Base-by-base conservation (phyloP, 441 rosid species). In the Hura crepitans region DNA sequence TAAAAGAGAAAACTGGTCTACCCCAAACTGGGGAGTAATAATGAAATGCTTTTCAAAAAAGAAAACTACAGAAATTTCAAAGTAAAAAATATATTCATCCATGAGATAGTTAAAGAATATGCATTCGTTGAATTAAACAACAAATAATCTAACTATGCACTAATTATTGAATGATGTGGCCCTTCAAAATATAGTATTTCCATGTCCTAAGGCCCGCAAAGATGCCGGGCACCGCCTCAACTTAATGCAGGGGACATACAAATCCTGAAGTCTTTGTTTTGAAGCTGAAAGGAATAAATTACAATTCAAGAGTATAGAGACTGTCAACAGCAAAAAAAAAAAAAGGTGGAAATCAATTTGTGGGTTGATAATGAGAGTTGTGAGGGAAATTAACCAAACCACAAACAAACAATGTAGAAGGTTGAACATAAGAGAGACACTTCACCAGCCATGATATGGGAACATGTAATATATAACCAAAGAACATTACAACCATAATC, bases 401-500 rank as follows among this genome's bases (percentile, higher is more conserved):
- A 62, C 37, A 25, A 45, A 62, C 27, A 45, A 13, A 28, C 3
- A 39, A 37, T 14, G 28, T 6, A 14, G 58, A 63, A 28, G 42
- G 25, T n/a, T 53, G 17, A 65, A 61, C 58, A n/a, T 17, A 50
- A 55, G 53, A 51, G 31, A 69, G 63, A 75, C 23, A 54, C 54
- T 63, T 62, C 14, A 30, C 45, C 12, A 71, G 45, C 50, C 25
- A 71, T 46, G 28, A 37, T 15, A n/a, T 31, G 58, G 47, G 47
- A 25, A 66, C 46, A 66, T n/a, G n/a, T n/a, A n/a, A n/a, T n/a
- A n/a, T 18, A 63, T 42, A 58, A 72, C 68, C 22, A 64, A 10
- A 79, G 47, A 14, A 51, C 68, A 47, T 70, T 61, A 49, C 65
- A 58, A 28, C 65, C 53, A 61, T n/a, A 27, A 59, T 57, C 73